phyloP scores from a whole-genome alignment of 768 basidiomycete species.

The Naganishia antarctica region DNA sequence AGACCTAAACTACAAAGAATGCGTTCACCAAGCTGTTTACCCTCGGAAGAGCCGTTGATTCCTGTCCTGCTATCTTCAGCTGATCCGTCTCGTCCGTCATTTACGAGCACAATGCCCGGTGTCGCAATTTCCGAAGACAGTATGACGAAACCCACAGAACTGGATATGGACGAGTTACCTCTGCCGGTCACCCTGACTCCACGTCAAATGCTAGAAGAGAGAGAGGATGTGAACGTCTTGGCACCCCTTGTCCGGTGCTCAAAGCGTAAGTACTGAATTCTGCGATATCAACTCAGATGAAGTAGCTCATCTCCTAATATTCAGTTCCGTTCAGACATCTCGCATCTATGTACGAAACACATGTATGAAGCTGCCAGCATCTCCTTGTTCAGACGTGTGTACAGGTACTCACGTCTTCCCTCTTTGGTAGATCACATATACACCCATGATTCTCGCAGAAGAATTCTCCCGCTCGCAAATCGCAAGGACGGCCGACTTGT shows the following conservation, averaged over 20 bases:
- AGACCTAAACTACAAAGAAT: too few species aligned
- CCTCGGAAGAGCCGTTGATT: too few species aligned
- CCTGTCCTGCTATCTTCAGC: too few species aligned
- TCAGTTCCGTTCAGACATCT: slow-evolving; percentile 53
- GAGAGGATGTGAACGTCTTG: slow-evolving; percentile 49
- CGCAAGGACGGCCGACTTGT: slow-evolving; percentile 52
- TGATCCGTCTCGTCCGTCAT: too few species aligned
- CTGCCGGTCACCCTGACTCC: slow-evolving; percentile 39
- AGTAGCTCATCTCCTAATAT: neutral
- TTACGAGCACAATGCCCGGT: too few species aligned
- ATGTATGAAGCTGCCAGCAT: slow-evolving; percentile 28
- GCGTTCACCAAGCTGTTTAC: too few species aligned
- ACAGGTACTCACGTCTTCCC: too few species aligned
- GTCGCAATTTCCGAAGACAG: too few species aligned
- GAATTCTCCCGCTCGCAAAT: slow-evolving; percentile 53
- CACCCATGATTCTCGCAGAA: slow-evolving; percentile 54
- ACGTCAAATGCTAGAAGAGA: slow-evolving; percentile 45
- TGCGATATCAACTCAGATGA: too few species aligned
- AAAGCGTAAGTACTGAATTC: slow-evolving; percentile 42
- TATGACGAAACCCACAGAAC: too few species aligned
- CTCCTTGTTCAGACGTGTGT: neutral
- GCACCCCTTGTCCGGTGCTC: slow-evolving; percentile 53
- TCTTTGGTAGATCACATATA: slow-evolving; percentile 53
- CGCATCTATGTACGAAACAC: slow-evolving; percentile 52
- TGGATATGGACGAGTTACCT: slow-evolving; percentile 33